Evolutionary conservation across 495 filamentous ascomycete genomes (phyloP).

Genomic region (Penicillium desertorum): DNA sequence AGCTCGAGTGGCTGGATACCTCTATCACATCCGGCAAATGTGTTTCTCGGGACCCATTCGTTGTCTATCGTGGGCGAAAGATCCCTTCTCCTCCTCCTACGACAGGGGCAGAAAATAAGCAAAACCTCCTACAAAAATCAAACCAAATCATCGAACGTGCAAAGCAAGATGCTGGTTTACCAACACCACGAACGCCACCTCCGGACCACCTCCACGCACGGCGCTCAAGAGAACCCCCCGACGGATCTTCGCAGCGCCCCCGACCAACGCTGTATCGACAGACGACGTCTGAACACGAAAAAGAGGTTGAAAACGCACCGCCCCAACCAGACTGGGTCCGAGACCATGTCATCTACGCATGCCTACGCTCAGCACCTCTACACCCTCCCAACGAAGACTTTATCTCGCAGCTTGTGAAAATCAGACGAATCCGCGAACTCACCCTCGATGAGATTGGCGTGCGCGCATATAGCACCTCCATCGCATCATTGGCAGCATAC

Average conservation of each 20-base stretch:
- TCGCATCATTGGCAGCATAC: conserved; percentile 81
- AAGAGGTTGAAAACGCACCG: conserved; percentile 57
- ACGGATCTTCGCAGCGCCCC: conserved; percentile 17
- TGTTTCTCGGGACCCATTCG: conserved; percentile 59
- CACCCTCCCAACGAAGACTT: conserved; percentile 74
- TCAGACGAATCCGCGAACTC: conserved; percentile 68
- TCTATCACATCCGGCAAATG: conserved; percentile 54
- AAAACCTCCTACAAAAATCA: conserved; percentile 8
- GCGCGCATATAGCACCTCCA: conserved; percentile 84
- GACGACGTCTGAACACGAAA: conserved; percentile 75
- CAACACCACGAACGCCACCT: conserved; percentile 13
- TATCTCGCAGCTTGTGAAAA: conserved; percentile 70
- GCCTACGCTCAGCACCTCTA: conserved; percentile 72
- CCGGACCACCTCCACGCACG: conserved; percentile 13
- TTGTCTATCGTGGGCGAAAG: conserved; percentile 61
- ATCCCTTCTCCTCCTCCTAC: conserved; percentile 15
- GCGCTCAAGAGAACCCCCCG: conserved; percentile 22
- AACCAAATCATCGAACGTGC: conserved; percentile 53
- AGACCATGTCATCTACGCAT: conserved; percentile 68
- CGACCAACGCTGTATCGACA: conserved; percentile 56
- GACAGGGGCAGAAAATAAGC: conserved; percentile 1
- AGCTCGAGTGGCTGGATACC: conserved; percentile 70
- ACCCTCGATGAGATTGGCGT: conserved; percentile 74
- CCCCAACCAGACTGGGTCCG: conserved; percentile 69
- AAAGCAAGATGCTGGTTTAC: conserved; percentile 45